These are phyloP conservation scores for Diaporthe humulicola DNA, from an alignment of 2,329 filamentous ascomycete genomes.

Conservation along the genomic window DNA sequence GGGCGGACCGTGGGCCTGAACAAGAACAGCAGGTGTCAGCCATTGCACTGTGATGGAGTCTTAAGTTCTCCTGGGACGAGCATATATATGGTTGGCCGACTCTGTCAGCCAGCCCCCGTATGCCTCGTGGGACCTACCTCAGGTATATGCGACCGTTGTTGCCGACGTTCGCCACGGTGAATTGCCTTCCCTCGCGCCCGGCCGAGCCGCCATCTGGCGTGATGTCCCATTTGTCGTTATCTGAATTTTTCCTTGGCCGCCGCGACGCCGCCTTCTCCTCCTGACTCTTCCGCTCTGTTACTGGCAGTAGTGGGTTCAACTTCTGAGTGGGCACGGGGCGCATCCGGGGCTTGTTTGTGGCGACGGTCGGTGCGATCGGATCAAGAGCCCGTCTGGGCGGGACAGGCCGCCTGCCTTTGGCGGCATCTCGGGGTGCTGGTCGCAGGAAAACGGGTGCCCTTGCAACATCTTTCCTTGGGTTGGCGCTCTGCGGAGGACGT, in stretches of 20 bases:
- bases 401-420: conserved; percentile 34
- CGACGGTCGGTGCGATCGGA: background rate
- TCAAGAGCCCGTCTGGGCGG: conserved; percentile 26
- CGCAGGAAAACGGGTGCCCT: conserved; percentile 32
- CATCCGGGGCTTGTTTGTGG: conserved; percentile 45
- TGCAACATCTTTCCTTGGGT: conserved; percentile 27
- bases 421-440: conserved; percentile 33
- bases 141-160: conserved; percentile 87
- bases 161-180: conserved; percentile 85
- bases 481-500: conserved; percentile 16
- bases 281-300: conserved; percentile 61
- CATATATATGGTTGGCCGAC: too few relatives aligned
- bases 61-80: background rate
- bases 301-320: conserved; percentile 58
- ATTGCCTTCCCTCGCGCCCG: conserved; percentile 77
- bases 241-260: conserved; percentile 63
- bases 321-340: conserved; percentile 45
- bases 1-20: conserved; percentile 72
- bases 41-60: background rate
- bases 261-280: conserved; percentile 53
- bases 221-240: conserved; percentile 68
- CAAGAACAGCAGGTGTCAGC: conserved; percentile 11
- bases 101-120: background rate
- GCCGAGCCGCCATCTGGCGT: conserved; percentile 72
- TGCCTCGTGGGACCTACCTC: conserved; percentile 66